Conservation (phyloP, 148 eudicot species). For the Agrostemma githago region DNA sequence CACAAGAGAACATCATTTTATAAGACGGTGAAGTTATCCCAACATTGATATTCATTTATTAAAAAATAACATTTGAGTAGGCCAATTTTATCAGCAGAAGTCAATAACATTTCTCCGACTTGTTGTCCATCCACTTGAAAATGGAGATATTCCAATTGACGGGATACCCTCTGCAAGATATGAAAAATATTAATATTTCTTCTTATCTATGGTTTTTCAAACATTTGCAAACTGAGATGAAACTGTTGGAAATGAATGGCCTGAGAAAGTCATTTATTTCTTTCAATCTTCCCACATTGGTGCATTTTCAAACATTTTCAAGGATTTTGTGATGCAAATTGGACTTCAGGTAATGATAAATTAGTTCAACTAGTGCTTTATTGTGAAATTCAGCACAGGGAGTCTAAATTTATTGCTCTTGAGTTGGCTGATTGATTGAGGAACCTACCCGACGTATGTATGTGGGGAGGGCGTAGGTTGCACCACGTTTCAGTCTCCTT, state of each 20-base stretch:
- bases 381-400: too few relatives aligned
- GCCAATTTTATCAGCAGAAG: constrained; percentile 14
- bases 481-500: too few relatives aligned
- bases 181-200: background rate
- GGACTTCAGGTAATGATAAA: too few relatives aligned
- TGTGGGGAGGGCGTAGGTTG: too few relatives aligned
- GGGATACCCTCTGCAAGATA: constrained; percentile 88
- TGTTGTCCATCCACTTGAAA: constrained; percentile 95
- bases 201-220: background rate
- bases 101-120: constrained; percentile 66
- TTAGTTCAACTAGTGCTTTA: too few relatives aligned
- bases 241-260: background rate
- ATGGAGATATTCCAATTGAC: constrained; percentile 89
- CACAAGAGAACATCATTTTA: background rate
- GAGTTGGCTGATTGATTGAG: too few relatives aligned
- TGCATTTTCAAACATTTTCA: too few relatives aligned
- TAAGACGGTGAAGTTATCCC: background rate
- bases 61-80: constrained; percentile 5
- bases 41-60: background rate
- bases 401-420: too few relatives aligned
- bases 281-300: too few relatives aligned
- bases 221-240: background rate
- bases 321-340: too few relatives aligned
- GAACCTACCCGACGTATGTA: too few relatives aligned
- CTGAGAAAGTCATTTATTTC: too few relatives aligned